Conservation (phyloP, 176 grass and related monocot genomes). For the Avena sativa region DNA sequence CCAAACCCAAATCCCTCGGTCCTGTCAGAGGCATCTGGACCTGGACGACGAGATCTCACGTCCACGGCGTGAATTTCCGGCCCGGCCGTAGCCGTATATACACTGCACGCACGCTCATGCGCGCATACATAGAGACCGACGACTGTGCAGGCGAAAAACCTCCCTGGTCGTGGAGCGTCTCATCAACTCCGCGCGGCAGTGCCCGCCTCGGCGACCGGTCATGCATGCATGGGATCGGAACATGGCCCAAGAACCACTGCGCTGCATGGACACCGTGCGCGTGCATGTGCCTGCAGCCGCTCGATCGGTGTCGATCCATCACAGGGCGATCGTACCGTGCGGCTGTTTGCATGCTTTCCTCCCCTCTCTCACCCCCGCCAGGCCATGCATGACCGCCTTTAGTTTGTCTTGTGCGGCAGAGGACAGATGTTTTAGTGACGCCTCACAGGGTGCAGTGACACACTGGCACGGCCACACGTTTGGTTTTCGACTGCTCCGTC, state of each 20-base stretch:
- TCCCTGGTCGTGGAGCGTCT: background rate
- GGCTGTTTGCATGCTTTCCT: background rate
- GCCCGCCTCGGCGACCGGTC: background rate
- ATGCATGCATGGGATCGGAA: background rate
- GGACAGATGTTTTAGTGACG: background rate
- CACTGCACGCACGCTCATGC: too few species aligned
- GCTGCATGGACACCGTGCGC: too few species aligned
- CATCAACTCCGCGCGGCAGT: background rate
- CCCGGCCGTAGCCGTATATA: background rate
- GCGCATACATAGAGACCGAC: background rate
- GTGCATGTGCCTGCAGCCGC: too few species aligned
- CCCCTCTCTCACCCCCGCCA: too few species aligned
- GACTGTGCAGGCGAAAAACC: background rate
- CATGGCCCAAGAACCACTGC: too few species aligned
- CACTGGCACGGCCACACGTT: conserved; percentile 37
- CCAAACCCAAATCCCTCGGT: background rate
- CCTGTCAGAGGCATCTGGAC: background rate
- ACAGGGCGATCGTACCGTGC: background rate
- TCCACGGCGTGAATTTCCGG: background rate
- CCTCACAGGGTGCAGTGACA: conserved; percentile 18
- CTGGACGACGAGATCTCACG: background rate
- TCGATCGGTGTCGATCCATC: background rate
- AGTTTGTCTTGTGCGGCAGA: background rate
- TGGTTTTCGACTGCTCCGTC: background rate
- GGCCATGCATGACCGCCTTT: background rate